Evolutionary conservation across 306 rosid species (phyloP).

Genomic region (Adenanthera pavonina): DNA sequence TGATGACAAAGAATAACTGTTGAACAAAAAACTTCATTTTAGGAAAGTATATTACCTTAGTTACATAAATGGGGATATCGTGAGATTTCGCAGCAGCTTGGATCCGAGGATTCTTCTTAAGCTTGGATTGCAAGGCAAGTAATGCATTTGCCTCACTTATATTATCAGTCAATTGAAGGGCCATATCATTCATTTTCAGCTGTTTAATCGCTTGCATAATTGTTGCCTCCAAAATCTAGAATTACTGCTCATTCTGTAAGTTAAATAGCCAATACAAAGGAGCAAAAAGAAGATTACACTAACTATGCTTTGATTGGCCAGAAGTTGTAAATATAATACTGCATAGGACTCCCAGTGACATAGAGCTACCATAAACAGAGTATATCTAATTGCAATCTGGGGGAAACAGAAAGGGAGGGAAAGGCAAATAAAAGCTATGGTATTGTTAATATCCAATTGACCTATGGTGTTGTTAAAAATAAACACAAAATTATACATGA

Average conservation of each 20-base stretch:
- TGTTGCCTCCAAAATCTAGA: conserved; percentile 87
- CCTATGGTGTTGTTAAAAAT: background rate
- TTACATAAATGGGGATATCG: conserved; percentile 69
- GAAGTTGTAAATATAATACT: conserved; percentile 15
- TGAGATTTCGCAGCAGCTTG: conserved; percentile 94
- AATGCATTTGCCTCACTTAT: conserved; percentile 91
- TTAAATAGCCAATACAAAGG: conserved; percentile 41
- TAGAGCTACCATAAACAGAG: background rate
- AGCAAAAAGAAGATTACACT: conserved; percentile 19
- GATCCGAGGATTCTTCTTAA: conserved; percentile 85
- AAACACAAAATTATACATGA: background rate
- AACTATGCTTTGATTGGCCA: conserved; percentile 20
- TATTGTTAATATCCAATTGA: background rate
- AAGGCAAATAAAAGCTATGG: too few relatives aligned
- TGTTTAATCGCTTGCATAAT: conserved; percentile 81
- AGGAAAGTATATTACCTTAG: conserved; percentile 65
- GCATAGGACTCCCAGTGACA: conserved; percentile 6
- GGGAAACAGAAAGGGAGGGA: background rate
- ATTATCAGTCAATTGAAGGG: conserved; percentile 75
- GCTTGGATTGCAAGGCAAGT: conserved; percentile 86
- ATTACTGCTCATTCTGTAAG: conserved; percentile 61
- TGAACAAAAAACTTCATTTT: conserved; percentile 22
- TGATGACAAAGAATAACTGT: conserved; percentile 7
- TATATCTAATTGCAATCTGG: conserved; percentile 20
- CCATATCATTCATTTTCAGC: conserved; percentile 69